phyloP scores from a whole-genome alignment of 371 early-diverging fungal species.

The Lichtheimia hyalospora region DNA sequence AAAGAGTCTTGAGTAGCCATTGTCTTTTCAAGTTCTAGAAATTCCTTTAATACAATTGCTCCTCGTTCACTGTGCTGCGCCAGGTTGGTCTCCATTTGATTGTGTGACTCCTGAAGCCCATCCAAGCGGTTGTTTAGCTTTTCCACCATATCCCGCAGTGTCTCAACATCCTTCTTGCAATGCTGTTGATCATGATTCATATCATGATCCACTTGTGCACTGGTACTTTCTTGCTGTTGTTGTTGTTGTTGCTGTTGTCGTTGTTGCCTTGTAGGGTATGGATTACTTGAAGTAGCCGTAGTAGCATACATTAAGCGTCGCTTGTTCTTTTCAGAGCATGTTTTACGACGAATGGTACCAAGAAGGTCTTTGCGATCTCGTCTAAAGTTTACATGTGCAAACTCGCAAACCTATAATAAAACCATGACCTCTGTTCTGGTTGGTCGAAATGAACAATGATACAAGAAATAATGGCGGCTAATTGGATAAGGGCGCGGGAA shows the following conservation, averaged over 20 bases:
- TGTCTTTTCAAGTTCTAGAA: conserved; percentile 54
- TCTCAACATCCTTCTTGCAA: neutral
- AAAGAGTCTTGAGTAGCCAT: conserved; percentile 65
- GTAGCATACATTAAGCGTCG: conserved; percentile 13
- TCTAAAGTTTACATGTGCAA: conserved; percentile 75
- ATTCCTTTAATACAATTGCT: conserved; percentile 55
- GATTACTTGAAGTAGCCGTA: neutral
- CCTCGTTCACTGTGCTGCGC: conserved; percentile 51
- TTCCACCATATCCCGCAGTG: conserved; percentile 21
- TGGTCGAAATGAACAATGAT: too few relatives aligned
- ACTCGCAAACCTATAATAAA: conserved; percentile 69
- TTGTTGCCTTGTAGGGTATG: neutral
- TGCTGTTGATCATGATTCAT: neutral
- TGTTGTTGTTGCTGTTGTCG: neutral
- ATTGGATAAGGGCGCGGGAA: neutral
- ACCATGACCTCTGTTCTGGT: neutral
- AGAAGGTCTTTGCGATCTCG: conserved; percentile 63
- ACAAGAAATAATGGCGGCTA: too few relatives aligned
- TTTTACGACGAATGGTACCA: conserved; percentile 62
- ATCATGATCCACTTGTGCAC: neutral
- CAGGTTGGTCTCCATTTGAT: conserved; percentile 32
- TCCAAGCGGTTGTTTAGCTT: conserved; percentile 49
- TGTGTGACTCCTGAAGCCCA: conserved; percentile 32
- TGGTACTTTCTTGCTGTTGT: too few relatives aligned
- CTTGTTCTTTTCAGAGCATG: conserved; percentile 33